Evolutionary conservation across 2,329 filamentous ascomycete species (phyloP).

Genomic region (Microsporum audouinii): DNA sequence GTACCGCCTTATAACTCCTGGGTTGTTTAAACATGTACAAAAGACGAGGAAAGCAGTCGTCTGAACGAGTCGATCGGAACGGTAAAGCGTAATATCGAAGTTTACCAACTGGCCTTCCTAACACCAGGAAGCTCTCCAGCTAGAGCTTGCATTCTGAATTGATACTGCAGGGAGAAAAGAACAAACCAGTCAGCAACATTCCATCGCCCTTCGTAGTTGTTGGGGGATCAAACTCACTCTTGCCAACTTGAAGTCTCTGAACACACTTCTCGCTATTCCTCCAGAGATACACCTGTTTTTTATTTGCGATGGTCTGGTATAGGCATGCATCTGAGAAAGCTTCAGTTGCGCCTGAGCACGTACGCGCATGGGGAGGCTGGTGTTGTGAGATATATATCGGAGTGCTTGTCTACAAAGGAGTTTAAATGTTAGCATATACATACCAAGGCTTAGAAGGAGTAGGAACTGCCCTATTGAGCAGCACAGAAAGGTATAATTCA

Average conservation of each 20-base stretch:
- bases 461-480: background rate
- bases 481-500: background rate
- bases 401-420: conserved; percentile 62
- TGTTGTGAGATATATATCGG: conserved; percentile 88
- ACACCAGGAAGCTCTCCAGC: conserved; percentile 81
- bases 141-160: conserved; percentile 83
- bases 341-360: conserved; percentile 89
- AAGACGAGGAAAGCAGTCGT: background rate
- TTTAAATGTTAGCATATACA: conserved; percentile 1
- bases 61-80: background rate
- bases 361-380: conserved; percentile 64
- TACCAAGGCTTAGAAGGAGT: background rate
- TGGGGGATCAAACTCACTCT: conserved; percentile 51
- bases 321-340: conserved; percentile 88
- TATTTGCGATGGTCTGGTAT: conserved; percentile 87
- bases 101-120: conserved; percentile 90
- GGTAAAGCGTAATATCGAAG: background rate
- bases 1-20: background rate
- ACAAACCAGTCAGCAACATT: conserved; percentile 14
- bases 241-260: conserved; percentile 83
- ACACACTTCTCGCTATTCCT: conserved; percentile 80
- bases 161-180: conserved; percentile 51
- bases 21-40: background rate
- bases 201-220: background rate
- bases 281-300: conserved; percentile 86